Base-by-base conservation (phyloP, 1,284 basidiomycete genomes). In the Fomes fomentarius region DNA sequence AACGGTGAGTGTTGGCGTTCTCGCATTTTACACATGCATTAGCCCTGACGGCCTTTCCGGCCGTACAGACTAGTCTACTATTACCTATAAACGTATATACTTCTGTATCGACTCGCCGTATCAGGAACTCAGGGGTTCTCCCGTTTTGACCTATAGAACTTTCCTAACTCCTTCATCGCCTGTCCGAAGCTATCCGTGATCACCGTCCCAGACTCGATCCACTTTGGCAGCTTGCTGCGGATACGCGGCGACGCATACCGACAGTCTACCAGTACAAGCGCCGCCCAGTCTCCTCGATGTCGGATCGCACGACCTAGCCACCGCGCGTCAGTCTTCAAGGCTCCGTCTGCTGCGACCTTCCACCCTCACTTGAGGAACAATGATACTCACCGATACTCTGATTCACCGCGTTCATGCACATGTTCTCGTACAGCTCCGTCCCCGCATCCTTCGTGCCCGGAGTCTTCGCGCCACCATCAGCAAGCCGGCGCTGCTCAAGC, bases 341-440 rank as follows among this genome's bases (percentile, higher is more conserved):
- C n/a, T n/a, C n/a, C n/a, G n/a, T n/a, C n/a, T n/a, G n/a, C n/a
- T n/a, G n/a, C n/a, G n/a, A n/a, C n/a, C n/a, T n/a, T n/a, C n/a
- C n/a, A n/a, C n/a, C n/a, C n/a, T n/a, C n/a, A n/a, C n/a, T n/a
- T n/a, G n/a, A n/a, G n/a, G n/a, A n/a, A n/a, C n/a, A n/a, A n/a
- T n/a, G 22, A 12, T 4, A 67, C 84, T 51, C 58, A 89, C 95
- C 96, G 57, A 99, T 98, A 52, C 92, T 94, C 70, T 99, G 96
- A 73, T 99, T 99, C 38, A 98, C 95, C 0, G 95, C 84, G 61
- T 93, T 93, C 93, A 98, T 97, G 67, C 94, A 97, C 77, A 95
- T 83, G 69, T 96, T 96, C 74, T 91, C 88, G 71, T 96, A 96
- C 42, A 96, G 74, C 70, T 94, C 91, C 24, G 83, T 82, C 3